Evolutionary conservation across 2,329 filamentous ascomycete species (phyloP).

Genomic region (Pyrenochaeta sp.): DNA sequence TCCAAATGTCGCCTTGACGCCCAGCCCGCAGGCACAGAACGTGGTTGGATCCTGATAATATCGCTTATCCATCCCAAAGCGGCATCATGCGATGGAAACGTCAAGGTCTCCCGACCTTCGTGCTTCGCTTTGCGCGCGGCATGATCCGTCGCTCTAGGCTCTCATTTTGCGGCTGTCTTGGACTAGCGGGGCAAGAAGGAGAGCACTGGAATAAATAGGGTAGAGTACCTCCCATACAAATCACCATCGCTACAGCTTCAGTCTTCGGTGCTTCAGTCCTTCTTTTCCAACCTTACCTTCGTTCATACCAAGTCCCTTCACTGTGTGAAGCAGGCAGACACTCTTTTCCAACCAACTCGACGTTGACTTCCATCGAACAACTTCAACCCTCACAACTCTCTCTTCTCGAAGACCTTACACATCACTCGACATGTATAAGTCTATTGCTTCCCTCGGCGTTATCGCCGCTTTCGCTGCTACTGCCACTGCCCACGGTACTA

Average conservation of each 20-base stretch:
- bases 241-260: conserved; percentile 37
- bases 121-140: conserved; percentile 24
- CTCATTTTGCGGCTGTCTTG: conserved; percentile 10
- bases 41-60: conserved; percentile 29
- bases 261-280: conserved; percentile 37
- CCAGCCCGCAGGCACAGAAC: conserved; percentile 24
- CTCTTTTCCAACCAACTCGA: conserved; percentile 34
- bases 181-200: conserved; percentile 9
- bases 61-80: conserved; percentile 30
- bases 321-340: conserved; percentile 45
- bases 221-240: conserved; percentile 11
- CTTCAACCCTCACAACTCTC: conserved; percentile 16
- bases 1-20: conserved; percentile 19
- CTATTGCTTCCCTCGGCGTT: conserved; percentile 34
- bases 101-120: conserved; percentile 10
- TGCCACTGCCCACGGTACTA: conserved; percentile 58
- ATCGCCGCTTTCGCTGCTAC: conserved; percentile 49
- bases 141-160: conserved; percentile 20
- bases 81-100: conserved; percentile 20
- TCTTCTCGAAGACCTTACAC: conserved; percentile 14
- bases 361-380: conserved; percentile 33
- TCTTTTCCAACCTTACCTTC: conserved; percentile 35
- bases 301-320: conserved; percentile 43
- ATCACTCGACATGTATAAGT: conserved; percentile 39
- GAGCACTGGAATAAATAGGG: conserved; percentile 31